Percentiles rank a stretch among this genome's conserved stretches.
Evolutionary conservation across 208 protist genomes (phyloP).

Genomic region (Porcisia deanei): DNA sequence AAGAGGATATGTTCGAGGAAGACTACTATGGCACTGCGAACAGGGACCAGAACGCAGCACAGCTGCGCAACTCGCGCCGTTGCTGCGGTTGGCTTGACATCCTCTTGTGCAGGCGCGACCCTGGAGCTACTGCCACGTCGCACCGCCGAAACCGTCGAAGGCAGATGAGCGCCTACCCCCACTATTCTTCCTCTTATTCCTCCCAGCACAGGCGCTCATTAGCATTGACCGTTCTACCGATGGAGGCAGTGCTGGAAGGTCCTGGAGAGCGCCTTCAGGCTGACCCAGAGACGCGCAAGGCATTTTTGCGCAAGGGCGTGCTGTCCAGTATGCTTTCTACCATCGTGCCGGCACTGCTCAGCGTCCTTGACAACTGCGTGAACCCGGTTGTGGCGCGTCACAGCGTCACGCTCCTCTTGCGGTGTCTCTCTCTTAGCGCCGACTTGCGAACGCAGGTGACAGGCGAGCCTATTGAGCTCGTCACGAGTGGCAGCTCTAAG

Average conservation of each 20-base stretch:
- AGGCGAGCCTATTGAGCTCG: conserved; percentile 17
- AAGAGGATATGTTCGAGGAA: neutral
- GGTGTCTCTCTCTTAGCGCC: conserved; percentile 52
- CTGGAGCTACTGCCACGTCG: conserved; percentile 5
- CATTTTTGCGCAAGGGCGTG: conserved; percentile 36
- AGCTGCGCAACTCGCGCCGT: neutral
- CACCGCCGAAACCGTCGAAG: neutral
- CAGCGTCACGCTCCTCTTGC: conserved; percentile 61
- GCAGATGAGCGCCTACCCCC: neutral
- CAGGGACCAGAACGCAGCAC: neutral
- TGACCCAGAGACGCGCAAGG: conserved; percentile 29
- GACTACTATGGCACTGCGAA: neutral
- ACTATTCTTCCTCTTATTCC: neutral
- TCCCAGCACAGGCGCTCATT: neutral
- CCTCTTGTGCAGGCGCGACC: conserved; percentile 19
- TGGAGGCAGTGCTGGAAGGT: conserved; percentile 32
- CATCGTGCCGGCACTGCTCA: conserved; percentile 53
- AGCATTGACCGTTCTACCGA: conserved; percentile 19
- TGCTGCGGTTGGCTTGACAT: conserved; percentile 3
- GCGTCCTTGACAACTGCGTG: conserved; percentile 58
- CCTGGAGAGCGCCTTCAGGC: conserved; percentile 30
- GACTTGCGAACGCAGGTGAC: conserved; percentile 37
- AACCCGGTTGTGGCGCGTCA: conserved; percentile 76
- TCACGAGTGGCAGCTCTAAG: neutral
- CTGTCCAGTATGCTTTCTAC: conserved; percentile 39